Evolutionary conservation across 257 asterid genomes (phyloP).

Genomic region (Ilex asprella): DNA sequence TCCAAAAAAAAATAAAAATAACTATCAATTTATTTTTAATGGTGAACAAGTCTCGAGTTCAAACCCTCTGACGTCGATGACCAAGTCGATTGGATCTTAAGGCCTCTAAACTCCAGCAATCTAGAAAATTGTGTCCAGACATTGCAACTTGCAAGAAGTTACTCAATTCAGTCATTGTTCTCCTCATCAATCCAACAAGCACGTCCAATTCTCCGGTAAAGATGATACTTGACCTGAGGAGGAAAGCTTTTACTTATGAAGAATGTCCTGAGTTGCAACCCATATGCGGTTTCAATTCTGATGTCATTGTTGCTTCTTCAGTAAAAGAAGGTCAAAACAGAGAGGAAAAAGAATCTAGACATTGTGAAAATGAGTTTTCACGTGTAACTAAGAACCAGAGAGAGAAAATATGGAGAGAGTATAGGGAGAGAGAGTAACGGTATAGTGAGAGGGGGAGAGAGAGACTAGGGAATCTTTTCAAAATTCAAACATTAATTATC

Average conservation of each 20-base stretch:
- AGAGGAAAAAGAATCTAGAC: conserved; percentile 11
- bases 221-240: conserved; percentile 21
- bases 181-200: conserved; percentile 25
- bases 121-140: no score
- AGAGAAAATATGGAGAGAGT: no score
- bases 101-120: no score
- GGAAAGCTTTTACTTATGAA: conserved; percentile 13
- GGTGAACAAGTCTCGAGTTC: no score
- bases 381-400: conserved; percentile 16
- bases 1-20: no score
- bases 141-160: conserved; percentile 19
- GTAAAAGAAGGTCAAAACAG: conserved; percentile 8
- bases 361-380: conserved; percentile 21
- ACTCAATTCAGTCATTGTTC: conserved; percentile 12
- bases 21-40: no score
- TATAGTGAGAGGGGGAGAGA: no score
- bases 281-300: conserved; percentile 8
- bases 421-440: no score
- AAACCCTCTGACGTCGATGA: no score
- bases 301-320: conserved; percentile 15
- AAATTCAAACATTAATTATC: no score
- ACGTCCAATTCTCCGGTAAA: conserved; percentile 35
- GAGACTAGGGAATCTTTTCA: no score
- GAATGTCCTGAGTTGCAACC: conserved; percentile 16
- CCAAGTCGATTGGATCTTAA: no score